Base-by-base conservation (phyloP, 2,329 filamentous ascomycete species). In the Diatrype stigma region DNA sequence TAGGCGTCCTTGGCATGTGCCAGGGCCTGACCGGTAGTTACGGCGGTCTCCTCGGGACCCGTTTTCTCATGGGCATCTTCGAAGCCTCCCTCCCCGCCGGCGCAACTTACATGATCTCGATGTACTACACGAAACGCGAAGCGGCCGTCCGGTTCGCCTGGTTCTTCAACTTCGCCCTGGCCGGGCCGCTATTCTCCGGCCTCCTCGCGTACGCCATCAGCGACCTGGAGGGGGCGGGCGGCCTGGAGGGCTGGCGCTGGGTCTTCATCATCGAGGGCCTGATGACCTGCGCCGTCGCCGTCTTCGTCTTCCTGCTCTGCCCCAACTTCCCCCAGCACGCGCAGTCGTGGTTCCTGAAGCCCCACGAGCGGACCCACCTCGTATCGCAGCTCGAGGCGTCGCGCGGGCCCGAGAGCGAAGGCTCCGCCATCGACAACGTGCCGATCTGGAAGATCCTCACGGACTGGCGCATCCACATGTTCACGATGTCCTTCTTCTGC, bases 21-120 rank as follows among this genome's bases (percentile, higher is more conserved):
- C 70, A 73, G 53, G 73, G 73, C 1, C 51, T 74, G 2, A 71
- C 70, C 0, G 45, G 56, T 23, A 70, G 63, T 32, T 75, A 73
- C 32, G 63, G 61, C 17, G 72, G 71, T 2, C 61, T 73, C 37
- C 55, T 66, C 46, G 52, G 54, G 37, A 40, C 63, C 42, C 63
- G 66, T 32, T 60, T 96, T 53, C 73, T 96, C 30, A 90, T 92
- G 73, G 84, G 86, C 48, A 81, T 87, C 3, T 96, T 96, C 62
- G 90, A 96, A 48, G 55, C 58, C 11, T 53, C 56, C 8, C 63
- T 68, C 32, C 63, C 63, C 4, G 63, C 66, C 23, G 65, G 64
- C 10, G 61, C 61, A n/a, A 60, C 61, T 32, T 62, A 61, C 44
- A 58, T 65, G 58, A 62, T 64, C 37, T 62, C 63, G 10, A 57